Percentiles rank a stretch among this genome's conserved stretches.
Conservation (phyloP, 371 early-diverging fungal species). For the Mucor ambiguus region DNA sequence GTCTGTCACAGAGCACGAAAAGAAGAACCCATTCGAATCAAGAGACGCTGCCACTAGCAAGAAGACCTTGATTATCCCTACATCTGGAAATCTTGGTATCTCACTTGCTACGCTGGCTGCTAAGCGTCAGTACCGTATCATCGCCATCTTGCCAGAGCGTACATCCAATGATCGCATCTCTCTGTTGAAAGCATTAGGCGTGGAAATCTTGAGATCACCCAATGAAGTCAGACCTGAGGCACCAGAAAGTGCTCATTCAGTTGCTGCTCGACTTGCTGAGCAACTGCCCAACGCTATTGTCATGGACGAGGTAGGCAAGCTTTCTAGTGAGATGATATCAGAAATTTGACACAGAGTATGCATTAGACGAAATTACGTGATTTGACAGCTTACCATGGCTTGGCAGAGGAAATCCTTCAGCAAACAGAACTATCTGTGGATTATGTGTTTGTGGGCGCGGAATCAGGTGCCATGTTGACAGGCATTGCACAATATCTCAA, state of each 20-base stretch:
- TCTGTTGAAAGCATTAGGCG: slow-evolving; percentile 74
- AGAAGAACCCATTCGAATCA: slow-evolving; percentile 17
- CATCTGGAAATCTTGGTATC: slow-evolving; percentile 72
- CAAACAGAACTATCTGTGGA: slow-evolving; percentile 63
- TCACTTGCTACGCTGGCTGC: slow-evolving; percentile 51
- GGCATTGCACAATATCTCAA: slow-evolving; percentile 64
- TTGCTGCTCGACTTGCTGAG: slow-evolving; percentile 65
- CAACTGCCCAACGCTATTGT: slow-evolving; percentile 62
- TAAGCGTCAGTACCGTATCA: slow-evolving; percentile 53
- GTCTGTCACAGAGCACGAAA: slow-evolving; percentile 13
- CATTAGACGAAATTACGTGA: slow-evolving; percentile 26
- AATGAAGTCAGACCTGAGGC: slow-evolving; percentile 74
- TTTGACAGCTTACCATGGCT: slow-evolving; percentile 32
- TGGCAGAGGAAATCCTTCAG: slow-evolving; percentile 71
- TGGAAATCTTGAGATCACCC: slow-evolving; percentile 77
- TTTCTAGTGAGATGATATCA: neutral
- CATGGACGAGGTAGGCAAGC: slow-evolving; percentile 64
- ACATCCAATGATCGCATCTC: slow-evolving; percentile 73
- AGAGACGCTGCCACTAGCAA: slow-evolving; percentile 28
- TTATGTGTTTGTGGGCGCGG: slow-evolving; percentile 73
- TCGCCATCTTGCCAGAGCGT: slow-evolving; percentile 73
- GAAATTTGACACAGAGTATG: neutral
- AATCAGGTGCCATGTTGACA: slow-evolving; percentile 70
- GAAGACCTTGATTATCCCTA: slow-evolving; percentile 69
- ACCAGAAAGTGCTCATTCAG: slow-evolving; percentile 69